A percentile compares a stretch with the other conserved stretches of the same genome.
These are phyloP conservation scores for Aphanomyces astaci DNA, from an alignment of 352 stramenopile species.

Conservation along the genomic window DNA sequence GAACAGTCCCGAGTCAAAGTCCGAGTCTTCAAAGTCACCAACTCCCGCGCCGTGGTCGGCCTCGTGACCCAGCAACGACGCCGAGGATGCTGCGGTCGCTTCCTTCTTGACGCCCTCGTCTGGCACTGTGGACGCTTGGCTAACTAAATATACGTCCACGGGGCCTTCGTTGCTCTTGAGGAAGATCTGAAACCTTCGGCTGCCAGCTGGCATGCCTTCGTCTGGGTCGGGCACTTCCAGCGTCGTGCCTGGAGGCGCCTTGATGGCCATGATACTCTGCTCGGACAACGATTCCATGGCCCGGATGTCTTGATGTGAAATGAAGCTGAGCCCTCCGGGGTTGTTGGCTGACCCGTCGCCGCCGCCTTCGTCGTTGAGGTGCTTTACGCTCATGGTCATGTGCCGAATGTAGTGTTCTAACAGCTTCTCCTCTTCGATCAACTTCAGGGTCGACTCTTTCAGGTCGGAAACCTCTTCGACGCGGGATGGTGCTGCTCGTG, in stretches of 20 bases:
- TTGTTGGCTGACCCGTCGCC: constrained; percentile 43
- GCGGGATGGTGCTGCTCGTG: neutral
- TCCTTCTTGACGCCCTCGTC: constrained; percentile 27
- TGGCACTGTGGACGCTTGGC: constrained; percentile 33
- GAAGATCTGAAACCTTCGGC: constrained; percentile 91
- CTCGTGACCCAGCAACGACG: neutral
- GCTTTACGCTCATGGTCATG: constrained; percentile 73
- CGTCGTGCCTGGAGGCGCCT: constrained; percentile 87
- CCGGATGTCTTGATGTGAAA: constrained; percentile 85
- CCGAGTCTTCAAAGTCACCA: constrained; percentile 42
- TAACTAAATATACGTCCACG: constrained; percentile 88
- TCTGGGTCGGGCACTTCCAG: constrained; percentile 92
- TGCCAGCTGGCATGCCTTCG: constrained; percentile 85
- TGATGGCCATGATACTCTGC: constrained; percentile 92
- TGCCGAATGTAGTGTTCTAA: constrained; percentile 80
- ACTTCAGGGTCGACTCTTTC: constrained; percentile 63
- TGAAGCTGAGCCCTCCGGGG: constrained; percentile 26
- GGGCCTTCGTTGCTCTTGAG: constrained; percentile 86
- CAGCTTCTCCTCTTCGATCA: constrained; percentile 73
- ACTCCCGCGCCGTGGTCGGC: neutral
- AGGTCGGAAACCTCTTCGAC: constrained; percentile 48
- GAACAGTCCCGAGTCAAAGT: constrained; percentile 76
- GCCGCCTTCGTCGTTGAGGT: constrained; percentile 69
- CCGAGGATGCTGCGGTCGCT: neutral
- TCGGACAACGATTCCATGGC: constrained; percentile 73